Percentiles rank a stretch among this genome's conserved stretches.
phyloP scores from a whole-genome alignment of 2,329 filamentous ascomycete species.

The Penicillium sp. region DNA sequence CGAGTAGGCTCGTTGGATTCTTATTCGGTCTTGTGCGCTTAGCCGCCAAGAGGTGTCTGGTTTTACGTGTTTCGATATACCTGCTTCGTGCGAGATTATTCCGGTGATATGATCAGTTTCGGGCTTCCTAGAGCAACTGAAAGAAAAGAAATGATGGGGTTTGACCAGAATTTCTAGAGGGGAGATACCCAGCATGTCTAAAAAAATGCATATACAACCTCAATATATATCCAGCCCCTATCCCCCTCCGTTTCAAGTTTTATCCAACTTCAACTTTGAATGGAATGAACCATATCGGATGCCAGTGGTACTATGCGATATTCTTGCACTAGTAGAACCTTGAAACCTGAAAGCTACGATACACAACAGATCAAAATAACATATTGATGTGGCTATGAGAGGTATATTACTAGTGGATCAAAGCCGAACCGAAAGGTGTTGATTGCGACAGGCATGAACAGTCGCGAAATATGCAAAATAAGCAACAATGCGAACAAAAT shows the following conservation, averaged over 20 bases:
- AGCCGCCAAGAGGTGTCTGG: slow-evolving; percentile 3
- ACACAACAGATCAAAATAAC: neutral
- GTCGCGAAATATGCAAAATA: neutral
- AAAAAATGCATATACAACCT: slow-evolving; percentile 23
- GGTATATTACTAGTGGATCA: neutral
- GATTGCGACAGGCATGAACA: neutral
- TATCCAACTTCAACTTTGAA: no score
- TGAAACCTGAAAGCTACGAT: neutral
- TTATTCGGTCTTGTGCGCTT: slow-evolving; percentile 7
- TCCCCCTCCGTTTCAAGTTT: no score
- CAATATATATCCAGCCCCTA: slow-evolving; percentile 14
- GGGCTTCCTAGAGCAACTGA: slow-evolving; percentile 5
- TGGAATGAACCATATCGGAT: no score
- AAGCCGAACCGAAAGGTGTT: neutral
- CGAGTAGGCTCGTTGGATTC: slow-evolving; percentile 43
- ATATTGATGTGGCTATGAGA: neutral
- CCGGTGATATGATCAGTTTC: slow-evolving; percentile 2
- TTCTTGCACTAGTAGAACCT: no score
- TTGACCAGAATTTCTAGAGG: slow-evolving; percentile 20
- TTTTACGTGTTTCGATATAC: slow-evolving; percentile 8
- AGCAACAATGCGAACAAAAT: neutral
- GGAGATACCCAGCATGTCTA: slow-evolving; percentile 28
- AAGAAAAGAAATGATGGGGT: slow-evolving; percentile 6
- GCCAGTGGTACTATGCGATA: neutral
- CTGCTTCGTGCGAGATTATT: slow-evolving; percentile 9